phyloP scores from a whole-genome alignment of 768 basidiomycete species.

The Exidia glandulosa region DNA sequence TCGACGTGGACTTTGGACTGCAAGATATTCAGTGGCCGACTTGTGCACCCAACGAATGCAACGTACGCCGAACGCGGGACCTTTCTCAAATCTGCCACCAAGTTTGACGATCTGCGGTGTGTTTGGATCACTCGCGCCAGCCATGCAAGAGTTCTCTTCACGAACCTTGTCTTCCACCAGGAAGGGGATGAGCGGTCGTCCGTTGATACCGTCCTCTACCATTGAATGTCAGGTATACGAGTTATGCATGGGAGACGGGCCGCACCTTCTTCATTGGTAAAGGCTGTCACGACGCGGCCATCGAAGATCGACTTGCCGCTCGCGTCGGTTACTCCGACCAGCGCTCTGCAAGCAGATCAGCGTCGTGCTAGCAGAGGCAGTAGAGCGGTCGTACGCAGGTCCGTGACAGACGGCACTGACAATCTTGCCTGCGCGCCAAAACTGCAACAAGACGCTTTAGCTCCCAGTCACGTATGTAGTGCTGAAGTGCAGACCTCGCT shows the following conservation, averaged over 20 bases:
- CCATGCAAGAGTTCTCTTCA: neutral
- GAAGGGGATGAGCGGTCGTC: constrained; percentile 49
- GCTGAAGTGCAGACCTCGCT: constrained; percentile 31
- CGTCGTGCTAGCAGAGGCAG: neutral
- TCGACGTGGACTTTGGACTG: neutral
- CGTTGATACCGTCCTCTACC: neutral
- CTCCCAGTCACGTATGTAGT: neutral
- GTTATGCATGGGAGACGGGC: neutral
- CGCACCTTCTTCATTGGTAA: constrained; percentile 54
- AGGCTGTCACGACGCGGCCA: constrained; percentile 48
- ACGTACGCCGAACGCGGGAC: constrained; percentile 48
- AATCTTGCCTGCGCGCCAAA: constrained; percentile 57
- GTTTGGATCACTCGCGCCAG: neutral
- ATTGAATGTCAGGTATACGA: neutral
- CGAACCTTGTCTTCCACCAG: constrained; percentile 45
- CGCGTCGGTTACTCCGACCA: constrained; percentile 43
- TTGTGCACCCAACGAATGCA: neutral
- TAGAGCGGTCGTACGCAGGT: constrained; percentile 40
- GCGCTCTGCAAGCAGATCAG: constrained; percentile 27
- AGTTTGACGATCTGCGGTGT: constrained; percentile 33
- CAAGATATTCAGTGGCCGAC: neutral
- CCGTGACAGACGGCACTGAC: constrained; percentile 74
- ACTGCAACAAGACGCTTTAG: constrained; percentile 25
- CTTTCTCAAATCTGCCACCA: constrained; percentile 58
- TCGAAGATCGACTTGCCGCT: constrained; percentile 55